phyloP scores from a whole-genome alignment of 345 rosid genomes.

The Gossypium raimondii region DNA sequence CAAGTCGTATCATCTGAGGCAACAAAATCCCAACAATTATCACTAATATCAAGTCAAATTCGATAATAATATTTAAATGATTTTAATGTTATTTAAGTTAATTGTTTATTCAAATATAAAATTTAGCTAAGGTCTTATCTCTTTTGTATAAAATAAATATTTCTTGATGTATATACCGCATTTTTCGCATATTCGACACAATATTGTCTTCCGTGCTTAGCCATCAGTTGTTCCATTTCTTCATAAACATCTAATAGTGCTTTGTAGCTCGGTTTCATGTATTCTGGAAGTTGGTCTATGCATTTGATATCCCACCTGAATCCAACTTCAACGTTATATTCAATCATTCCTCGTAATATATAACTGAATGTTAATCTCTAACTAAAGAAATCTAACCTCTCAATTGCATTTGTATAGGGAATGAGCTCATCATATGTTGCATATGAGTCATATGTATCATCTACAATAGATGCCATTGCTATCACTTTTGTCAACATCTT shows the following conservation, averaged over 20 bases:
- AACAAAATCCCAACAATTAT: background rate
- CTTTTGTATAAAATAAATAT: background rate
- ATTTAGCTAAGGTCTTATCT: background rate
- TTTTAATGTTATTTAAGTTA: background rate
- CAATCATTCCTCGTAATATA: background rate
- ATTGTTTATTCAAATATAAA: background rate
- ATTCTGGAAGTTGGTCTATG: conserved; percentile 21
- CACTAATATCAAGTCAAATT: background rate
- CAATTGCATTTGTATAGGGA: conserved; percentile 21
- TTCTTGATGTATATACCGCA: conserved; percentile 16
- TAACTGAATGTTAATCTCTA: background rate
- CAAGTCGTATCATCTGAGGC: conserved; percentile 27
- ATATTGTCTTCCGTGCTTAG: conserved; percentile 16
- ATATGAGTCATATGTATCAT: conserved; percentile 29
- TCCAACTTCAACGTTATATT: background rate
- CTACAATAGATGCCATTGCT: conserved; percentile 6
- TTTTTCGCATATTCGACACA: conserved; percentile 26
- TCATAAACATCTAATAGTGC: conserved; percentile 29
- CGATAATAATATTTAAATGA: background rate
- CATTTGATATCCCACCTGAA: conserved; percentile 26
- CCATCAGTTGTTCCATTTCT: conserved; percentile 24
- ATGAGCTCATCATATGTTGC: conserved; percentile 33
- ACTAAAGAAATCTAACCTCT: conserved; percentile 14
- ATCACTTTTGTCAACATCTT: conserved; percentile 21
- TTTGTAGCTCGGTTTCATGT: conserved; percentile 30